These are phyloP conservation scores for Pestalotiopsis sp. DNA, from an alignment of 2,329 filamentous ascomycete species.

Conservation along the genomic window DNA sequence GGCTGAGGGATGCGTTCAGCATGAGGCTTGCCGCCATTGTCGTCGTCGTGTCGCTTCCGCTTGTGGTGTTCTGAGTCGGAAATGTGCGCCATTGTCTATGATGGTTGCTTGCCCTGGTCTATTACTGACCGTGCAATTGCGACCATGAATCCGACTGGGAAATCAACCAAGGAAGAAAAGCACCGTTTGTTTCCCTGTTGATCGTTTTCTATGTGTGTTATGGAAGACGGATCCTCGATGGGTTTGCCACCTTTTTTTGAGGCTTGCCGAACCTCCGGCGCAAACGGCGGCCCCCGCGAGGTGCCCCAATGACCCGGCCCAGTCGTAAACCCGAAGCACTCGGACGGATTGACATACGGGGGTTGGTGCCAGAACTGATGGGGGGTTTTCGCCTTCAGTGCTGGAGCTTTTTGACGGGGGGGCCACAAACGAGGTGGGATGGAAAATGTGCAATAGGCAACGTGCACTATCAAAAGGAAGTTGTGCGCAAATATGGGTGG, in stretches of 20 bases:
- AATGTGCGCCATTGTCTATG: slow-evolving; percentile 42
- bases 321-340: not conserved
- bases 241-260: not conserved
- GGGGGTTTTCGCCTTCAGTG: not conserved
- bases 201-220: not conserved
- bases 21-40: slow-evolving; percentile 41
- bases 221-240: not conserved
- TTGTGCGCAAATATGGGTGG: not conserved
- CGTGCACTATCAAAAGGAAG: too few species aligned
- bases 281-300: slow-evolving; percentile 4
- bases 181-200: not conserved
- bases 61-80: slow-evolving; percentile 42
- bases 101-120: not conserved
- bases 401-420: not conserved
- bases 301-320: slow-evolving; percentile 7
- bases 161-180: not conserved
- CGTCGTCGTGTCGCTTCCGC: slow-evolving; percentile 49
- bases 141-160: not conserved
- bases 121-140: not conserved
- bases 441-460: not conserved
- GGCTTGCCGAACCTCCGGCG: slow-evolving; percentile 9
- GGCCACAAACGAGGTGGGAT: not conserved
- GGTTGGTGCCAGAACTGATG: not conserved
- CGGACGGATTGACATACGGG: slow-evolving; percentile 7
- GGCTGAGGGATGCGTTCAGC: slow-evolving; percentile 46